A percentile compares a stretch with the other conserved stretches of the same genome.
These are phyloP conservation scores for Gonium pectorale DNA, from an alignment of 139 green algal species.

Conservation along the genomic window DNA sequence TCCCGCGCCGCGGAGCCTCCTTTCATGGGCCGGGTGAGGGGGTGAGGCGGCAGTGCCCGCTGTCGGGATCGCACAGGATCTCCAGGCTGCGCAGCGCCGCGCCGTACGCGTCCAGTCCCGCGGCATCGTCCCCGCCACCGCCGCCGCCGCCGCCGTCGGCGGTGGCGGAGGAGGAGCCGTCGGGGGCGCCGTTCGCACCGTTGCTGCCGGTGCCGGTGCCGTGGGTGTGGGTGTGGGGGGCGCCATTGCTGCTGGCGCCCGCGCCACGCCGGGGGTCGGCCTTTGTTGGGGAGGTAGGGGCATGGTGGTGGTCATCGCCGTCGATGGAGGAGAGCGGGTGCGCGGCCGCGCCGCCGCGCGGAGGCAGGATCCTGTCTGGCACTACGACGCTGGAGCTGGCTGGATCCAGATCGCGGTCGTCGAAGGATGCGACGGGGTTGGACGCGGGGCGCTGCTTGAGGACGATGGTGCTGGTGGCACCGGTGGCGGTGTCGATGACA, in stretches of 20 bases:
- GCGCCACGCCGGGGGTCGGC: too few relatives aligned
- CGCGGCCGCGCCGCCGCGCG: background rate
- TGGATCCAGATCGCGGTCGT: slow-evolving; percentile 25
- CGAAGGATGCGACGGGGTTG: slow-evolving; percentile 8
- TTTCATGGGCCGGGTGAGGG: too few relatives aligned
- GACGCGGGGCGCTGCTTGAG: background rate
- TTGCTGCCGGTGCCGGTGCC: background rate
- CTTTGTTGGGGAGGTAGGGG: too few relatives aligned
- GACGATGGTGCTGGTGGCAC: background rate
- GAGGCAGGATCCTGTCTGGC: background rate
- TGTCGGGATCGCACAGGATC: background rate
- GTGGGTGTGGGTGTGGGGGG: background rate
- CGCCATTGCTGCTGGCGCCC: background rate
- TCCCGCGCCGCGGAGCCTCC: too few relatives aligned
- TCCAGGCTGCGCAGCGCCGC: background rate
- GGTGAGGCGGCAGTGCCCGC: background rate
- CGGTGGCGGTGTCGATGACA: background rate
- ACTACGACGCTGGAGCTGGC: background rate
- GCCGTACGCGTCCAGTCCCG: background rate
- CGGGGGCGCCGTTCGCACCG: too few relatives aligned
- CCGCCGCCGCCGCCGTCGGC: background rate
- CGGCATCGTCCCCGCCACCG: background rate
- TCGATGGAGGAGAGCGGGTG: background rate
- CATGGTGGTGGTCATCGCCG: background rate
- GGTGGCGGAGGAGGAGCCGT: background rate